These are phyloP conservation scores for Chloranthus sessilifolius DNA, from an alignment of 164 flowering plant genomes.

Conservation along the genomic window DNA sequence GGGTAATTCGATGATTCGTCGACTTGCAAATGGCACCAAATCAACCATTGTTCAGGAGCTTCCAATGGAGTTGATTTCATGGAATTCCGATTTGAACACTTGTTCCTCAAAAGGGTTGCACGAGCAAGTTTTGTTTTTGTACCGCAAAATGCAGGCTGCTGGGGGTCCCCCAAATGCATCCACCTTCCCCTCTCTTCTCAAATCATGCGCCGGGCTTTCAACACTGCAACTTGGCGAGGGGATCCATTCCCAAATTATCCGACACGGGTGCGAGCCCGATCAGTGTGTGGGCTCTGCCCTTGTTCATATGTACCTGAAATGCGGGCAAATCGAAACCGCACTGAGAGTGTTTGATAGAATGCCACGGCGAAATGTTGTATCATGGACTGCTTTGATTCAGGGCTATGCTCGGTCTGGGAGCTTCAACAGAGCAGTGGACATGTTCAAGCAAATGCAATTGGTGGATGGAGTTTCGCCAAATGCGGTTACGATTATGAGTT, in stretches of 20 bases:
- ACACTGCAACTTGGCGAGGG: conserved; percentile 4
- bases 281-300: conserved; percentile 12
- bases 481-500: conserved; percentile 10
- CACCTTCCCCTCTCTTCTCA: conserved; percentile 14
- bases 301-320: conserved; percentile 3
- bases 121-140: conserved; percentile 8
- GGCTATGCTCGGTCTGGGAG: conserved; percentile 9
- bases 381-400: conserved; percentile 12
- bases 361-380: conserved; percentile 12
- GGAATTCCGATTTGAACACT: conserved; percentile 8
- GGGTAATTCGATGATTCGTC: too few relatives aligned
- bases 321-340: conserved; percentile 1
- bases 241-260: conserved; percentile 6
- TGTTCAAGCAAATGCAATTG: conserved; percentile 8
- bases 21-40: not conserved
- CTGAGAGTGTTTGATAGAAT: conserved; percentile 9
- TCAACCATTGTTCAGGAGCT: not conserved
- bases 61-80: not conserved
- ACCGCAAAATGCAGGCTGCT: conserved; percentile 5
- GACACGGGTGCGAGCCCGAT: conserved; percentile 10
- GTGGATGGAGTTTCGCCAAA: conserved; percentile 10
- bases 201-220: conserved; percentile 9
- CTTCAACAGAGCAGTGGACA: conserved; percentile 5
- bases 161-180: conserved; percentile 11
- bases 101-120: not conserved